These are phyloP conservation scores for Effrenium voratum DNA, from an alignment of 73 alveolate species.

Conservation along the genomic window DNA sequence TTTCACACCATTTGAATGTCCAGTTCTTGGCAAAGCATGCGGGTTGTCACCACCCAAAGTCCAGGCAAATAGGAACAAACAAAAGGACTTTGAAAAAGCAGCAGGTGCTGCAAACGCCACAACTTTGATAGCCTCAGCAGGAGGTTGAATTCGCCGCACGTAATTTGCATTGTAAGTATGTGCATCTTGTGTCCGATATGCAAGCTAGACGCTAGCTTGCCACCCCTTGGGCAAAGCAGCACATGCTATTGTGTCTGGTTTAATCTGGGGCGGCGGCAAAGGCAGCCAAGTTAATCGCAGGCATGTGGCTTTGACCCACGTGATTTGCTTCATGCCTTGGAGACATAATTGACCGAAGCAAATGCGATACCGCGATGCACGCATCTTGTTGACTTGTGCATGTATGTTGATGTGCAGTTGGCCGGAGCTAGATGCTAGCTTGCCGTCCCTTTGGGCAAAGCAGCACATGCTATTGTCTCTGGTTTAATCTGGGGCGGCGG, in stretches of 20 bases:
- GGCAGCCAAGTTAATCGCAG: slow-evolving; percentile 9
- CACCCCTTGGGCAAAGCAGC: slow-evolving; percentile 37
- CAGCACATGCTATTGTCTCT: not conserved
- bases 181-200: slow-evolving; percentile 1
- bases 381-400: no score
- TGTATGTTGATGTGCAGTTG: not conserved
- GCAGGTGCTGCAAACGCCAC: no score
- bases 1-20: no score
- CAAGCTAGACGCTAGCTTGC: not conserved
- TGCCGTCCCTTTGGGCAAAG: slow-evolving; percentile 36
- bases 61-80: no score
- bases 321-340: slow-evolving; percentile 16
- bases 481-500: slow-evolving; percentile 7
- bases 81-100: no score
- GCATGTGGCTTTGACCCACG: not conserved
- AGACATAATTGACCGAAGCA: not conserved
- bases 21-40: no score
- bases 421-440: not conserved
- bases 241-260: no score
- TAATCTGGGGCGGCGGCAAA: not conserved
- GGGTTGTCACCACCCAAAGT: no score
- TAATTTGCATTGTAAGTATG: not conserved
- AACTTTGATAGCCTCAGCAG: no score
- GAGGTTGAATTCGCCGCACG: not conserved
- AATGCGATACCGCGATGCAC: no score